phyloP scores from a whole-genome alignment of 441 rosid genomes.

The Erysimum pusillum region DNA sequence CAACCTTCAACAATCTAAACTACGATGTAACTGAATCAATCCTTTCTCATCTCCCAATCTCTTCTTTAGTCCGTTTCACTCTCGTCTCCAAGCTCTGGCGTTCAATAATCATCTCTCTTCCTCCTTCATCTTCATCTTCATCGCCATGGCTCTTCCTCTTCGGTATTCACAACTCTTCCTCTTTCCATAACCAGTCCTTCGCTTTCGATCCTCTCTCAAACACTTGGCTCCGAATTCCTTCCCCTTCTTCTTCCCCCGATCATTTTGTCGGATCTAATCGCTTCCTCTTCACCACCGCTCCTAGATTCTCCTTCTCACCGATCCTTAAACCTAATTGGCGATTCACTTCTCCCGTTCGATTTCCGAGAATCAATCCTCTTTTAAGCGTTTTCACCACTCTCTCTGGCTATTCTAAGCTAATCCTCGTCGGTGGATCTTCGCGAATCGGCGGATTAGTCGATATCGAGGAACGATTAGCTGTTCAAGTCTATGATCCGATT shows the following conservation, averaged over 20 bases:
- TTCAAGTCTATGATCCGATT: slow-evolving; percentile 70
- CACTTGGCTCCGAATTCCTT: slow-evolving; percentile 74
- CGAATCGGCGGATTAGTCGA: slow-evolving; percentile 71
- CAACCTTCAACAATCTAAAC: slow-evolving; percentile 58
- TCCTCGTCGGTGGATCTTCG: slow-evolving; percentile 69
- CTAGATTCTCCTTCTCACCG: slow-evolving; percentile 66
- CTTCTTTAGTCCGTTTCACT: slow-evolving; percentile 76
- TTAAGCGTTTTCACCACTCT: slow-evolving; percentile 57
- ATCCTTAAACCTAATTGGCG: slow-evolving; percentile 61
- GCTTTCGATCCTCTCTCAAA: slow-evolving; percentile 78
- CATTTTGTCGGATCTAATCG: slow-evolving; percentile 58
- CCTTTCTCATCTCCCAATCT: slow-evolving; percentile 75
- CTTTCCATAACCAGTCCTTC: slow-evolving; percentile 79
- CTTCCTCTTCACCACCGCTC: slow-evolving; percentile 77
- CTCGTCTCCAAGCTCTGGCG: slow-evolving; percentile 74
- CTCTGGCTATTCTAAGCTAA: slow-evolving; percentile 49
- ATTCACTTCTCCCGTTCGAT: slow-evolving; percentile 62
- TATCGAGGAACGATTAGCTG: slow-evolving; percentile 74
- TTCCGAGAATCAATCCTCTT: slow-evolving; percentile 71
- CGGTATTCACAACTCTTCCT: slow-evolving; percentile 85
- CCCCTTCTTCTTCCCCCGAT: slow-evolving; percentile 49
- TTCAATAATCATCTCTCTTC: slow-evolving; percentile 60
- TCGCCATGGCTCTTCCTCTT: slow-evolving; percentile 86
- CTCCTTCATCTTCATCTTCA: slow-evolving; percentile 47
- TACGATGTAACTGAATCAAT: slow-evolving; percentile 64